Conservation (phyloP, 192 early-diverging fungal species). For the Coemansia erecta region DNA sequence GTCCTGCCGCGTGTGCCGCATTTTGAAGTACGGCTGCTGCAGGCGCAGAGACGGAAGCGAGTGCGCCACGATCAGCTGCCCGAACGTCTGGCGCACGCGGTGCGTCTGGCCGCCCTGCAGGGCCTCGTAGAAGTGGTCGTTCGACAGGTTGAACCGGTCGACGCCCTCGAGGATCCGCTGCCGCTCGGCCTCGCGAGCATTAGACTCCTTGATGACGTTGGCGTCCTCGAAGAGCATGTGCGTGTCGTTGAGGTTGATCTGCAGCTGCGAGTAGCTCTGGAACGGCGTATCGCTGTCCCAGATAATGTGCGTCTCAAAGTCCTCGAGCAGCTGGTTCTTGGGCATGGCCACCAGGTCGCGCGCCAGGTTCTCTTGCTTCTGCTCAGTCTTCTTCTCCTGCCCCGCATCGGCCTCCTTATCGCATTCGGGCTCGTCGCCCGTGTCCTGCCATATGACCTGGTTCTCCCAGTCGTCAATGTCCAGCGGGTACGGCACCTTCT, state of each 20-base stretch:
- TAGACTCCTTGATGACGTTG: constrained; percentile 44
- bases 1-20: constrained; percentile 75
- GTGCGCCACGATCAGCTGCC: constrained; percentile 81
- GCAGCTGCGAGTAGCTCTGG: constrained; percentile 57
- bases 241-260: constrained; percentile 67
- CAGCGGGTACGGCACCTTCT: constrained; percentile 61
- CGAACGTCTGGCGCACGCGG: constrained; percentile 84
- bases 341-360: constrained; percentile 16
- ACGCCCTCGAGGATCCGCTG: constrained; percentile 57
- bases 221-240: constrained; percentile 71
- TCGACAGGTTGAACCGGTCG: constrained; percentile 83
- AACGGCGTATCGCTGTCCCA: constrained; percentile 72
- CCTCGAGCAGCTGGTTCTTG: constrained; percentile 28
- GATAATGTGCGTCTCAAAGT: constrained; percentile 74
- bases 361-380: too few relatives aligned
- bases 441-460: constrained; percentile 66
- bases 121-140: constrained; percentile 83
- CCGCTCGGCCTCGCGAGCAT: constrained; percentile 61
- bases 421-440: constrained; percentile 4
- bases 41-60: constrained; percentile 82
- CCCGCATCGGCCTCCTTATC: constrained; percentile 36
- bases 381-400: too few relatives aligned
- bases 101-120: constrained; percentile 64
- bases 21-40: constrained; percentile 78
- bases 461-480: constrained; percentile 84